Conservation (phyloP, 495 filamentous ascomycete species). For the Jackrogersella multiformis region DNA sequence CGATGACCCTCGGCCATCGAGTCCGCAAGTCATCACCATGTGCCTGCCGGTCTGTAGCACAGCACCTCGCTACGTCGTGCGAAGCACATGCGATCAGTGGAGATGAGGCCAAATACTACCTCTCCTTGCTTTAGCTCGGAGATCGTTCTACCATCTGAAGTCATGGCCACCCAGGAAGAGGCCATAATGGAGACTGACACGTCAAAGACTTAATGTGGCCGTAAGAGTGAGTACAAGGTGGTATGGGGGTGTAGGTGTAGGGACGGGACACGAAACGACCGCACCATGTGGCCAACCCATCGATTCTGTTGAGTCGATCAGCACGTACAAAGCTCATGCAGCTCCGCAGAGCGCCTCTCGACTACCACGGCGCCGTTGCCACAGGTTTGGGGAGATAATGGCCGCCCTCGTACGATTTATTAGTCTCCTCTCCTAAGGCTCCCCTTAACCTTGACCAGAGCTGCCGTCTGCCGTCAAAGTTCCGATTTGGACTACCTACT, state of each 20-base stretch:
- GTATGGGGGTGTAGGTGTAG: conserved; percentile 41
- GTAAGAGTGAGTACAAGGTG: conserved; percentile 42
- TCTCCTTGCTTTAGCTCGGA: conserved; percentile 41
- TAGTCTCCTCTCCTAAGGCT: too few relatives aligned
- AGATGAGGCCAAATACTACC: conserved; percentile 37
- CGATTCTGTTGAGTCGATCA: conserved; percentile 42
- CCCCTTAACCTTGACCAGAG: conserved; percentile 38
- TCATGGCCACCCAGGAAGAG: conserved; percentile 32
- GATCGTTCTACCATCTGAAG: conserved; percentile 40
- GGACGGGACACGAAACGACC: conserved; percentile 39
- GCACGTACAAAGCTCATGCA: conserved; percentile 41
- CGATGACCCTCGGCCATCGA: conserved; percentile 27
- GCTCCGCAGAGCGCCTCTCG: conserved; percentile 32
- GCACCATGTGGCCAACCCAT: conserved; percentile 43
- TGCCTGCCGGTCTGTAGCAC: conserved; percentile 40
- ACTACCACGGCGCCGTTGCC: conserved; percentile 29
- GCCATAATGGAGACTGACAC: conserved; percentile 39
- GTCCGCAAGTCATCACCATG: conserved; percentile 22
- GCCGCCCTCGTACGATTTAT: conserved; percentile 40
- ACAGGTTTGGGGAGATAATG: conserved; percentile 17
- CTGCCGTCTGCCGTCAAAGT: conserved; percentile 46
- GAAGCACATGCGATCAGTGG: conserved; percentile 34
- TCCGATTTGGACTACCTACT: conserved; percentile 43
- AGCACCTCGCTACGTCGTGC: conserved; percentile 38
- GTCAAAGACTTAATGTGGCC: conserved; percentile 40